Conservation (phyloP, 2,329 filamentous ascomycete genomes). For the Sporothrix globosa region DNA sequence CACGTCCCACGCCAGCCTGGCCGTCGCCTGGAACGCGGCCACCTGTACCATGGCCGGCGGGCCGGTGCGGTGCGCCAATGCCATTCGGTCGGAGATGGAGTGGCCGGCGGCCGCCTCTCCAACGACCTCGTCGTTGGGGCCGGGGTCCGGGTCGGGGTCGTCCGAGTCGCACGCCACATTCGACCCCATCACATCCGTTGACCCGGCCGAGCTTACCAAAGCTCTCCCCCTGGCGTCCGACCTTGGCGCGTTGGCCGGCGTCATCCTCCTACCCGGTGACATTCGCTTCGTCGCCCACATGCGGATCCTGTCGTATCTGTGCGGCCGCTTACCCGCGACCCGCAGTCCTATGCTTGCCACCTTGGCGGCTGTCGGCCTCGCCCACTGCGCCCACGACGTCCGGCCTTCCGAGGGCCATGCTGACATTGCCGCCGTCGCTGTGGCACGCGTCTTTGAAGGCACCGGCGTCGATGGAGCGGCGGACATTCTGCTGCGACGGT, state of each 20-base stretch:
- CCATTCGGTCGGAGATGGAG: not conserved
- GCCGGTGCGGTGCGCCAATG: conserved; percentile 26
- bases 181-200: not conserved
- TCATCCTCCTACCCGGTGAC: conserved; percentile 35
- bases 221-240: not conserved
- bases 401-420: conserved; percentile 36
- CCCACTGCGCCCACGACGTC: conserved; percentile 38
- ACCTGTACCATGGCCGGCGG: conserved; percentile 32
- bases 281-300: conserved; percentile 37
- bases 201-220: not conserved
- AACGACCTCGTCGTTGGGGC: not conserved
- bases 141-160: not conserved
- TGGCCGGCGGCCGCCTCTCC: not conserved
- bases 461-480: conserved; percentile 34
- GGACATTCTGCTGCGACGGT: conserved; percentile 34
- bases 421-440: conserved; percentile 35
- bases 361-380: conserved; percentile 36
- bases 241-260: too few relatives aligned
- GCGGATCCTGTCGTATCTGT: conserved; percentile 37
- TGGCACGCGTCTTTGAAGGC: conserved; percentile 32
- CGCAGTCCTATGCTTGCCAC: conserved; percentile 34
- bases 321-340: conserved; percentile 34
- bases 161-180: not conserved
- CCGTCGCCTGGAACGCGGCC: conserved; percentile 34
- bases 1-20: not conserved